Percentiles rank a stretch among this genome's conserved stretches.
These are phyloP conservation scores for Nothophaeocryptopus gaeumannii DNA, from an alignment of 2,329 filamentous ascomycete genomes.

Conservation along the genomic window DNA sequence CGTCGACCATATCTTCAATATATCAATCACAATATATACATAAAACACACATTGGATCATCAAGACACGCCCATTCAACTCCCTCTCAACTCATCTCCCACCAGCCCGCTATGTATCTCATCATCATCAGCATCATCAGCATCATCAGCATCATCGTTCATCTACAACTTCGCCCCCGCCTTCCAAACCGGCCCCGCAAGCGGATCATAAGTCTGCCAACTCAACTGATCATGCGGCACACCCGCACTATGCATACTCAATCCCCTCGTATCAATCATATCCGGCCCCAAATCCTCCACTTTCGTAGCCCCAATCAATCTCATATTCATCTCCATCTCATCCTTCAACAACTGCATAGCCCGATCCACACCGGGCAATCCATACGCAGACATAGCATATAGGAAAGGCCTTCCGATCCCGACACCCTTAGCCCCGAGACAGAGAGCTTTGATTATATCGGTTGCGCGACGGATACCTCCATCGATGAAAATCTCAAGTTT, in stretches of 20 bases:
- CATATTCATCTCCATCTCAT: constrained; percentile 99
- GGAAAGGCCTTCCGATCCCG: constrained; percentile 88
- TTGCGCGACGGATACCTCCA: constrained; percentile 83
- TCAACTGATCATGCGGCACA: constrained; percentile 62
- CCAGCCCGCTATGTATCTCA: no score
- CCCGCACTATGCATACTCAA: constrained; percentile 59
- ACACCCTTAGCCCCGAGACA: constrained; percentile 90
- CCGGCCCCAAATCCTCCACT: constrained; percentile 74
- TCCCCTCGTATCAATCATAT: constrained; percentile 73
- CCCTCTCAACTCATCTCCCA: no score
- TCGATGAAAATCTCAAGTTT: constrained; percentile 81
- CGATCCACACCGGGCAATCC: constrained; percentile 82
- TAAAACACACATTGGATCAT: no score
- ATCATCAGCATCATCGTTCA: no score
- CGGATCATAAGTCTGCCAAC: constrained; percentile 55
- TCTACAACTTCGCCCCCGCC: constrained; percentile 30
- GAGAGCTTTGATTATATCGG: constrained; percentile 92
- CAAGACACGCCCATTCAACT: no score
- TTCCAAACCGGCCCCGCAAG: constrained; percentile 38
- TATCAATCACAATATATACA: no score
- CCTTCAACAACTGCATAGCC: constrained; percentile 71
- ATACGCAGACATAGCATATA: constrained; percentile 95
- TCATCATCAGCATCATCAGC: no score
- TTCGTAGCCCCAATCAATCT: constrained; percentile 77
- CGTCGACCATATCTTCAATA: no score